Evolutionary conservation across 2,329 filamentous ascomycete genomes (phyloP), one percentile per base, ranked within the genome.

Genomic region (Stagonosporopsis chrysanthemi): DNA sequence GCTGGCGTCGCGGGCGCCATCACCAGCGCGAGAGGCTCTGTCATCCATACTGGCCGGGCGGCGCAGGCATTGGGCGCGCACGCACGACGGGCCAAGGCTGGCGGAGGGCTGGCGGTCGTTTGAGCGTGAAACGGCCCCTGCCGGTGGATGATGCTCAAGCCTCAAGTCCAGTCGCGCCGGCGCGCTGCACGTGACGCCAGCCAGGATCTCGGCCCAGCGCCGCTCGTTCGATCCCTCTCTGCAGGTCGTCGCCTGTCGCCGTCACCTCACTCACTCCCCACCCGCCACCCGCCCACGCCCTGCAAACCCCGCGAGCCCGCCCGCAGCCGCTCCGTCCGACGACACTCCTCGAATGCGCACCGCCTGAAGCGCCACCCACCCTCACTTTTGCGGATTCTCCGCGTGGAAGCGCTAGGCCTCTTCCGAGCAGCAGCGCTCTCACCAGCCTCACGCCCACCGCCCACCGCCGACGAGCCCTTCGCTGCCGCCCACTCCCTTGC

Each of bases 11-110:
- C 51, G 60, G 56, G 55, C 53, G 41, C 44, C 53, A 48, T 56
- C 57, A 55, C 49, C 56, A 33, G 63, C 47, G 52, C 63, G 67
- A 45, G 65, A 36, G 56, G 58, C 61, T 22, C 57, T 56, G 56
- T 72, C 71, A 70, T 75, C 70, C 73, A 75, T 75, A 62, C 60
- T 69, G 68, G 63, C 63, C 65, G 49, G 53, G 33, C 48, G 56
- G 48, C 23, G 64, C 52, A 56, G 57, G 60, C 65, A 67, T 71
- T 46, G 61, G 50, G 61, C 49, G 36, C 39, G 52, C 49, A 45
- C 42, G 48, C 49, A 53, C 38, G 39, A 45, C 17, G 44, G 36
- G 8, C 54, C 43, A 40, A 48, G 48, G 45, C 40, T 52, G 47
- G 54, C 54, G 42, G 46, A 38, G 29, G 17, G 43, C 31, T 42